These are phyloP conservation scores for Globisporangium nagaii DNA, from an alignment of 352 stramenopile genomes.

Conservation along the genomic window DNA sequence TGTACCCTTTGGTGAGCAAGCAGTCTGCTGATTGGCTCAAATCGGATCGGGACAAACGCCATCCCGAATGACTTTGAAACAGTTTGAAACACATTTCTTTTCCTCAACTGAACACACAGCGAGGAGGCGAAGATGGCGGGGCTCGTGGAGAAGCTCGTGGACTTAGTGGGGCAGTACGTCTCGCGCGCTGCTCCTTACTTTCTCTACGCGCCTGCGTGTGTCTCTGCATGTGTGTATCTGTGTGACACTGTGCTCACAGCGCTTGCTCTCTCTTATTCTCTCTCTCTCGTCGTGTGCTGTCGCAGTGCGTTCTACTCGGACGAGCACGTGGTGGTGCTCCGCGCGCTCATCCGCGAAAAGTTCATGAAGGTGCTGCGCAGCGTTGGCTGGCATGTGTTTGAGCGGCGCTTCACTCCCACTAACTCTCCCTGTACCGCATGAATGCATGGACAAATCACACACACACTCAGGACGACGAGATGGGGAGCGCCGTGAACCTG, in stretches of 20 bases:
- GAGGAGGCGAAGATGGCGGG: slow-evolving; percentile 46
- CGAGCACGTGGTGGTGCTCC: slow-evolving; percentile 83
- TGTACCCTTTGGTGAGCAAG: too few species aligned
- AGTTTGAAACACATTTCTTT: too few species aligned
- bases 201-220: too few species aligned
- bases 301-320: slow-evolving; percentile 85
- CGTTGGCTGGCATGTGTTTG: too few species aligned
- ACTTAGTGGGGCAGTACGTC: slow-evolving; percentile 67
- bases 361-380: slow-evolving; percentile 91
- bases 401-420: too few species aligned
- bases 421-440: too few species aligned
- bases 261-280: neutral
- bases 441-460: neutral
- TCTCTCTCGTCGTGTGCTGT: neutral
- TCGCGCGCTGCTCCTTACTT: neutral
- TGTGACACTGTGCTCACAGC: neutral
- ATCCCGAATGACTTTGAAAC: too few species aligned
- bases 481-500: slow-evolving; percentile 84
- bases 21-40: too few species aligned
- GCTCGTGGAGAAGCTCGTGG: slow-evolving; percentile 85
- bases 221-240: neutral
- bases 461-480: slow-evolving; percentile 67
- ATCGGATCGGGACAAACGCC: too few species aligned
- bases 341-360: slow-evolving; percentile 80
- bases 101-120: neutral